Base-by-base conservation (phyloP, 192 early-diverging fungal species). In the Chytriomyces hyalinus region DNA sequence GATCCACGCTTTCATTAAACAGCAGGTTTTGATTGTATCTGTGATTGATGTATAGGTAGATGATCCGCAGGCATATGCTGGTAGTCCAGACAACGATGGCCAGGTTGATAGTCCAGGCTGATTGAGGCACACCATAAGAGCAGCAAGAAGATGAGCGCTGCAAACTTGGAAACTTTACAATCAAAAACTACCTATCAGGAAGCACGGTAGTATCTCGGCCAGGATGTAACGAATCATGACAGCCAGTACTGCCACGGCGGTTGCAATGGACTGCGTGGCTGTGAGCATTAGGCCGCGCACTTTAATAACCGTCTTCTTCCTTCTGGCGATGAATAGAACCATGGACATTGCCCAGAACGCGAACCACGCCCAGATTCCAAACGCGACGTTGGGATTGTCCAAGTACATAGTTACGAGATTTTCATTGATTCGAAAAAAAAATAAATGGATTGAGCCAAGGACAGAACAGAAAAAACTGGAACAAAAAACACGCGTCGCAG, bases 21-120 rank as follows among this genome's bases (percentile, higher is more conserved):
- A 67, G 47, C 46, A 67, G 20, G 22, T 67, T 67, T 46, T 67
- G 65, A 46, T 67, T 67, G 65, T 67, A 67, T 67, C 65, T 20
- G 44, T 67, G 43, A 13, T 67, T 20, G 7, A 67, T 67, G 46
- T 67, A 67, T 46, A 67, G 65, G 47, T 67, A 67, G 20, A 67
- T 11, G 22, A 36, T 67, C 44, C 43, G 28, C 11, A 67, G 11
- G 22, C 4, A 46, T 8, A 43, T 67, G 44, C 43, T 67, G 43
- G 11, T 17, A 4, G 65, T 67, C 11, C 15, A 67, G 28, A 67
- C 65, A 8, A 11, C 47, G 28, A 67, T 46, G 17, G 28, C 7
- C 10, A 67, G 1, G 46, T 67, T 67, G 1, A 67, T 46, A 0
- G 22, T 46, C 65, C 65, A 67, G 6, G 47, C 65, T 67, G 53